These are phyloP conservation scores for Hamamelis virginiana DNA, from an alignment of 164 flowering plant genomes.

Conservation along the genomic window DNA sequence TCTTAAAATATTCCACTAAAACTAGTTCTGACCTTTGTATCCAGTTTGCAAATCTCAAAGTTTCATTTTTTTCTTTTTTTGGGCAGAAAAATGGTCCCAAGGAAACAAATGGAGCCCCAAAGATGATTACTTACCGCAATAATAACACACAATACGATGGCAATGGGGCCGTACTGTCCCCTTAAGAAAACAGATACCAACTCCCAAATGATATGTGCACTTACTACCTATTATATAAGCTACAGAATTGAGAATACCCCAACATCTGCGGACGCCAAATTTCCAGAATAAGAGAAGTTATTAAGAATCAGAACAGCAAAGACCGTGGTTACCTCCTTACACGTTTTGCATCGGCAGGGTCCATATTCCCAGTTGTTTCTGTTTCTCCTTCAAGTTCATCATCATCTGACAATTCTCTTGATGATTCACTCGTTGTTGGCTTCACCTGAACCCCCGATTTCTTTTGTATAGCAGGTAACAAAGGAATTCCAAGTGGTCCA, in stretches of 20 bases:
- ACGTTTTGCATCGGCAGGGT: constrained; percentile 82
- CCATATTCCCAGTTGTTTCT: constrained; percentile 52
- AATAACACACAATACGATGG: neutral
- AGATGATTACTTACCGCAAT: neutral
- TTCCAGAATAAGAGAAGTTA: neutral
- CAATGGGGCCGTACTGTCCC: neutral
- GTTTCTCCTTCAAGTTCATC: constrained; percentile 75
- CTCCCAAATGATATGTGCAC: neutral
- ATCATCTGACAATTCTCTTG: constrained; percentile 86
- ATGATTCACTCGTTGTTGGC: constrained; percentile 74
- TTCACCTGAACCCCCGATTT: constrained; percentile 37
- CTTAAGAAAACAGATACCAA: neutral
- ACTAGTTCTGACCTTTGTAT: neutral
- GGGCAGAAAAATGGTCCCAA: constrained; percentile 2
- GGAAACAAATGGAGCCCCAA: neutral
- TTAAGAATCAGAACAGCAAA: constrained; percentile 5
- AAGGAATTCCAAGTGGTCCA: constrained; percentile 45
- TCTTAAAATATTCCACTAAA: neutral
- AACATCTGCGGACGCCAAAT: neutral
- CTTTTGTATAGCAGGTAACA: constrained; percentile 49
- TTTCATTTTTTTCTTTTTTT: no score
- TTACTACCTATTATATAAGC: neutral
- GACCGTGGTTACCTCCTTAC: constrained; percentile 66
- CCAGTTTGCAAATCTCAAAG: neutral
- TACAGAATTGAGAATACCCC: neutral